Base-by-base conservation (phyloP, 306 rosid species). In the Cicer bijugum region DNA sequence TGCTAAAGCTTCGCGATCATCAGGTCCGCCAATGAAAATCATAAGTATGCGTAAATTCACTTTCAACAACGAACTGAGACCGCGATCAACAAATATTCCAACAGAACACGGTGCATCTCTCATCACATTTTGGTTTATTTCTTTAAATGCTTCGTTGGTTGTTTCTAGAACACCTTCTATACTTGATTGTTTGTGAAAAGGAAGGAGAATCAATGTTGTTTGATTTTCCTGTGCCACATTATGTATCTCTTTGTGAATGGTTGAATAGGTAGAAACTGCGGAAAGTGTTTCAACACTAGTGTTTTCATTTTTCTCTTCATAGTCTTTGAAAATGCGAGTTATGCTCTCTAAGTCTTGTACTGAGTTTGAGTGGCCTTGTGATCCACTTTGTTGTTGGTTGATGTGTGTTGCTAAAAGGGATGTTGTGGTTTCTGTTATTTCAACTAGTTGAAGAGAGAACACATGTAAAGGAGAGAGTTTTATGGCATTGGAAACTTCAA, bases 1-100 rank as follows among this genome's bases (percentile, higher is more conserved):
- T 1, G 85, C 82, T 6, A 87, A 62, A 19, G 97, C 96, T 70
- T 87, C 90, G 3, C 89, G 80, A 38, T 89, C 97, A 39, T 89
- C 92, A 6, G 86, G 78, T 1, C 96, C 85, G 0, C 88, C 83
- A 1, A 84, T 51, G 65, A 75, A 84, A 14, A 78, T 3, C 81
- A 78, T 51, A 3, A 78, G 6, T 15, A 70, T 35, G 8, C 43
- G 81, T 55, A 78, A 38, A 15, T 62, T 9, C 3, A 70, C 15
- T 15, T 75, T 78, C 59, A 15, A 39, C 75, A 68, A 68, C 6
- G 76, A 68, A 8, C 79, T 74, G 1, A 84, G 74, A 35, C 85
- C 82, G 4, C 84, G 81, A 11, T 84, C 85, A 5, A 81, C 76
- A 0, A 75, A 66, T 50, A 78, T 71, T 58, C 55, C 88, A 0